Evolutionary conservation across 2,329 filamentous ascomycete genomes (phyloP), one percentile per base, ranked within the genome.

Genomic region (Fusarium transvaalense): DNA sequence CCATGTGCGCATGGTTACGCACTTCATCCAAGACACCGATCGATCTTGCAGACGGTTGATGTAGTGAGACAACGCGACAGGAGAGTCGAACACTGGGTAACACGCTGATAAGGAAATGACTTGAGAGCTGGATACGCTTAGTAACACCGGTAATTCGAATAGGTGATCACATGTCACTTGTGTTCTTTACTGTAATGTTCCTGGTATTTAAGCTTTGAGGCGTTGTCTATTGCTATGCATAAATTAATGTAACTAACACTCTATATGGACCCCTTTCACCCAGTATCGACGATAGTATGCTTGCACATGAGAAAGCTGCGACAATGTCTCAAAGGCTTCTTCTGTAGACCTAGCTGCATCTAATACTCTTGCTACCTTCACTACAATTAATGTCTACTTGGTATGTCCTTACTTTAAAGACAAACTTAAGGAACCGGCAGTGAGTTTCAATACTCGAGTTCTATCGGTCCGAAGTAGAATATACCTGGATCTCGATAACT

Each of bases 281-380:
- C 1, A 17, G 17, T 2, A 5, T 17, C 10, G 9, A 42, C 14
- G 14, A 5, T 5, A 10, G 21, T 17, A 25, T 23, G 15, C 13
- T 17, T 17, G 38, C 6, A 5, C 10, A 42, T n/a, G 8, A 17
- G 6, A 9, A 14, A 3, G 7, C 17, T 25, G 2, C 21, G 3
- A 31, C 15, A 14, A 46, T 10, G 9, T 0, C 5, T 10, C 5
- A 15, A 10, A 4, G 4, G 1, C 0, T 17, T 17, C 8, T 12
- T 2, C 9, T 3, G 9, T 3, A 46, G 13, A 10, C 2, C 7
- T 10, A 45, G 5, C 1, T 29, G 2, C 5, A 3, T 2, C 3
- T 29, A 9, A 29, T 29, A 29, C 29, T 29, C 9, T 9, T 10
- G 5, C n/a, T 8, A 21, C 15, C 5, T n/a, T 8, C 23, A 27